Evolutionary conservation across 1,284 basidiomycete species (phyloP).

Genomic region (Mycena citricolor): DNA sequence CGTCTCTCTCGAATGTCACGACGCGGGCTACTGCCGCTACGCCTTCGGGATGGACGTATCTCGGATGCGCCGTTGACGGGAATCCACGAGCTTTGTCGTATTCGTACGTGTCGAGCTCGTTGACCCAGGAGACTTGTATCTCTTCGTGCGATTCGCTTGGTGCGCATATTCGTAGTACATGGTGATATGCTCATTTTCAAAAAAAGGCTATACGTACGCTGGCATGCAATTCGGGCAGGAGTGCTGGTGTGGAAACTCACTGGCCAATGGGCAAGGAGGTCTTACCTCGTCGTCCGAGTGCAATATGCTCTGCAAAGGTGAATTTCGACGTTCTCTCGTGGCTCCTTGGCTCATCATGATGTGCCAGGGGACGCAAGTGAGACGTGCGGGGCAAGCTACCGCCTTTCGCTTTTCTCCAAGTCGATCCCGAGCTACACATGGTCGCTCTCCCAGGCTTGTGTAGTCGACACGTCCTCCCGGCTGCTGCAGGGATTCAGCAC

Average conservation of each 20-base stretch:
- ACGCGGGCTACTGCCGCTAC: not conserved
- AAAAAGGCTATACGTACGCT: slow-evolving; percentile 11
- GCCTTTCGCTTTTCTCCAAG: slow-evolving; percentile 4
- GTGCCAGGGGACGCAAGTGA: slow-evolving; percentile 6
- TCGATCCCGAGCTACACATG: slow-evolving; percentile 1
- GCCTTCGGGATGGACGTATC: slow-evolving; percentile 7
- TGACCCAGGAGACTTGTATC: slow-evolving; percentile 13
- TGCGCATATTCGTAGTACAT: not conserved
- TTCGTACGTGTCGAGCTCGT: slow-evolving; percentile 1
- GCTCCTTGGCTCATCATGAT: too few species aligned
- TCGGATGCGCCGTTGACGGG: slow-evolving; percentile 9
- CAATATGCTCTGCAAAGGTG: slow-evolving; percentile 6
- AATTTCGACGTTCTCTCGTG: too few species aligned
- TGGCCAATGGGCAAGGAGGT: slow-evolving; percentile 4
- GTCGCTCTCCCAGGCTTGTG: not conserved
- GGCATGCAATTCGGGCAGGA: slow-evolving; percentile 2
- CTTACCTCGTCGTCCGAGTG: not conserved
- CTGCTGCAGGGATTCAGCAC: not conserved
- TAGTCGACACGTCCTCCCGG: not conserved
- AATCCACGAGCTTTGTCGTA: slow-evolving; percentile 9
- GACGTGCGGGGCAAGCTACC: slow-evolving; percentile 5
- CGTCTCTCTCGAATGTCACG: too few species aligned
- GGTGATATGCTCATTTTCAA: not conserved
- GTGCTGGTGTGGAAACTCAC: slow-evolving; percentile 10
- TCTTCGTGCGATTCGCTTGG: slow-evolving; percentile 6